Evolutionary conservation across 352 stramenopile genomes (phyloP), one percentile per base, ranked within the genome.

Genomic region (Pythium dissotocum): DNA sequence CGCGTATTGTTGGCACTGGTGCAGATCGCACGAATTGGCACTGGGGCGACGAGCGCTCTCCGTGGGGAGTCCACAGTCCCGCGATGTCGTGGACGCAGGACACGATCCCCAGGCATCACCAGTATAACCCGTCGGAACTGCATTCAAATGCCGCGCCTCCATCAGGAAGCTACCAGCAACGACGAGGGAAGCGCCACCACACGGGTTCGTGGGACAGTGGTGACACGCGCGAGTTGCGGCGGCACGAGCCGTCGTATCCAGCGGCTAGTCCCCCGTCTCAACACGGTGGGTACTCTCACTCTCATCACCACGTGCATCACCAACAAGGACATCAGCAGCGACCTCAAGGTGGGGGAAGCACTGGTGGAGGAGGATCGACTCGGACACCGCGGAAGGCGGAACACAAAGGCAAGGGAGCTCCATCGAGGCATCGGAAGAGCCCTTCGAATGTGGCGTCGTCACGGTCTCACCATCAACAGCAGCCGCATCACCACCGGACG

Each of bases 131-230:
- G 14, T 13, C 55, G 5, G 18, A 49, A 16, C 18, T 44, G 14
- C 32, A 49, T 14, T 30, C 18, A 32, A 48, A 12, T 32, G 16
- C 55, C 30, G 4, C 33, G 13, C 14, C 21, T 13, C 14, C 51
- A n/a, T 18, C 9, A 13, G 6, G 30, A 10, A 33, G 1, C 30
- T 32, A n/a, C 62, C 62, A 44, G 51, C 40, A n/a, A 12, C 62
- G 63, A 35, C 54, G 63, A 8, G 63, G 55, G 1, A 70, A 70
- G 48, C 63, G 63, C n/a, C 63, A 70, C 30, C 63, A 70, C 55
- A 70, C 63, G 0, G 52, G 48, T 2, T 70, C 63, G 16, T 70
- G 63, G 63, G 63, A 70, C 28, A 70, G 46, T 14, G 56, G 63
- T 21, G 63, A 70, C 35, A 64, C 55, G 14, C 44, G 56, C 6